Evolutionary conservation across 768 basidiomycete genomes (phyloP), one percentile per base, ranked within the genome.

Genomic region (Tulasnella sp.): DNA sequence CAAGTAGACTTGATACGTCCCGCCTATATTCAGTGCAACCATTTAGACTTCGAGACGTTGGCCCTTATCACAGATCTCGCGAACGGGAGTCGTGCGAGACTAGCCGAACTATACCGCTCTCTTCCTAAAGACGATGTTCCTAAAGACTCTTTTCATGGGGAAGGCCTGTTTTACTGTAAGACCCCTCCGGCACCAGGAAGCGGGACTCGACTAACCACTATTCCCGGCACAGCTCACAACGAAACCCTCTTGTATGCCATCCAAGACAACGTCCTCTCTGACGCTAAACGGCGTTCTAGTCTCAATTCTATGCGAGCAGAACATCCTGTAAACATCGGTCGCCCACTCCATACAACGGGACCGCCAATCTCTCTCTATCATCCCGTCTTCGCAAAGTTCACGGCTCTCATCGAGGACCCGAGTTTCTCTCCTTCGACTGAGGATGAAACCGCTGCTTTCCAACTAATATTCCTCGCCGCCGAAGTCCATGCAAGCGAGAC

Each of bases 361-460:
- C 76, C 74, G 5, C 56, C 79, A 38, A 80, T 80, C 39, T 40
- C n/a, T 16, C 7, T 80, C 36, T 80, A 77, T 48, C 75, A 62
- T 38, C 74, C 44, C 18, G 39, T 76, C 44, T 77, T 80, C 79
- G 19, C 31, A 14, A 39, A 71, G 62, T 80, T 80, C 46, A 40
- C 14, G 18, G 36, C 24, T 14, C 44, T 58, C 6, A 19, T 16
- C 75, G n/a, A 52, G 12, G 46, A 48, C 36, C 71, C 16, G 0
- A 75, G 46, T 4, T 10, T 36, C 19, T 31, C 75, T 34, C 78
- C 73, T 77, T 21, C 36, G 24, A 8, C 24, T 21, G 78, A 75
- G 71, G 71, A 52, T 56, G 34, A 24, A 31, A 39, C 24, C 24
- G 24, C 40, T 24, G 52, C 72, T 21, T 75, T 14, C 16, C 18